Conservation (phyloP, 2,329 filamentous ascomycete genomes). For the Leptographium lundbergii region DNA sequence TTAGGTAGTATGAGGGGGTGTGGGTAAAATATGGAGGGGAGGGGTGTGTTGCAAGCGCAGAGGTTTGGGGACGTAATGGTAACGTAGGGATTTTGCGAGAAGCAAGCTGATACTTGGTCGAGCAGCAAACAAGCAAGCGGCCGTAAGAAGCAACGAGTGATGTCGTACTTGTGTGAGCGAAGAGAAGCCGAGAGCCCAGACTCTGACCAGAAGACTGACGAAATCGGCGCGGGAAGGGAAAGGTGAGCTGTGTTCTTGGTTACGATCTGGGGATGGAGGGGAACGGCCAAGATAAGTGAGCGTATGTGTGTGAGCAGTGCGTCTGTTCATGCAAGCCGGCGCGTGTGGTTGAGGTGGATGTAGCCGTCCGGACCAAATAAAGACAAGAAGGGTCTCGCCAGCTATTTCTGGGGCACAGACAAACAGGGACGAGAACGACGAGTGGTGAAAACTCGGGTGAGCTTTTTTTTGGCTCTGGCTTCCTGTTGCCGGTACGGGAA, state of each 20-base stretch:
- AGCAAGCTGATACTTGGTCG: neutral
- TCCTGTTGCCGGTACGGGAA: neutral
- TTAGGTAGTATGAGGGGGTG: neutral
- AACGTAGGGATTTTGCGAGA: neutral
- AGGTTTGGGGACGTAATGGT: neutral
- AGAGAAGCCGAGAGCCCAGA: neutral
- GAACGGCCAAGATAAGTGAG: neutral
- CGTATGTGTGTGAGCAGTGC: neutral
- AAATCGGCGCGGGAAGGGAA: slow-evolving; percentile 2
- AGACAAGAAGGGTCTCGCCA: neutral
- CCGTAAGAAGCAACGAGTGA: too few relatives aligned
- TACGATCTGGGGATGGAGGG: neutral
- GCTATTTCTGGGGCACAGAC: neutral
- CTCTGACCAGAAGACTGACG: neutral
- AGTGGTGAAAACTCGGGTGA: neutral
- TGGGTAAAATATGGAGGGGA: neutral
- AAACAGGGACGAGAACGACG: neutral
- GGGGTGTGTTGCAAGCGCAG: neutral
- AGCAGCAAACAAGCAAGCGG: too few relatives aligned
- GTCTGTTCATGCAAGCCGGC: neutral
- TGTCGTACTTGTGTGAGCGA: neutral
- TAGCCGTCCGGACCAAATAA: neutral
- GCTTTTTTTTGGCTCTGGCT: neutral
- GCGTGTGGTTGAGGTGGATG: slow-evolving; percentile 2
- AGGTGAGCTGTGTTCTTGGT: neutral